These are phyloP conservation scores for Phialemonium atrogriseum DNA, from an alignment of 2,329 filamentous ascomycete genomes.

Conservation along the genomic window DNA sequence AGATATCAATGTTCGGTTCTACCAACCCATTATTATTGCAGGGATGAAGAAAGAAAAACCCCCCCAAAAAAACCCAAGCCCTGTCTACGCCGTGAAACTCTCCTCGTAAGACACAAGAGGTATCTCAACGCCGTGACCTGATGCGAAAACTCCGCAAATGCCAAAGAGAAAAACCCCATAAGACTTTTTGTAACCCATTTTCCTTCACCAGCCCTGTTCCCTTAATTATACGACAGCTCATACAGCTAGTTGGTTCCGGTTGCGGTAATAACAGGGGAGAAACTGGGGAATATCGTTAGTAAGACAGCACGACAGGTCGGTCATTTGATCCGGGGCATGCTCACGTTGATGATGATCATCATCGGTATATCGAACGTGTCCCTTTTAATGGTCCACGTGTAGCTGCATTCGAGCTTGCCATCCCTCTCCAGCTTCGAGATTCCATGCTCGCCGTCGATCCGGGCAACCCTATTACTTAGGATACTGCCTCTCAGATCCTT, in stretches of 20 bases:
- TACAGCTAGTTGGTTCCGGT: conserved; percentile 50
- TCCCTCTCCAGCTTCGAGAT: conserved; percentile 78
- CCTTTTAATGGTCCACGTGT: conserved; percentile 93
- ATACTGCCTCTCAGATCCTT: conserved; percentile 35
- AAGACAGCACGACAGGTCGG: conserved; percentile 7
- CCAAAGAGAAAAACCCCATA: conserved; percentile 1
- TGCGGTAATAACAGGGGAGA: conserved; percentile 50
- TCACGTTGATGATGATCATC: conserved; percentile 96
- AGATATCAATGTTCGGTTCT: too few species aligned
- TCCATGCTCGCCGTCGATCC: conserved; percentile 64
- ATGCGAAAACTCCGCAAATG: too few species aligned
- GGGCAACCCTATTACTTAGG: conserved; percentile 50
- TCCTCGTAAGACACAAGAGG: neutral
- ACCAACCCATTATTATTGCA: too few species aligned
- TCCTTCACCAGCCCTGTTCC: neutral
- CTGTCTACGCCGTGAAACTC: too few species aligned
- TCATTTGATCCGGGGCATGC: conserved; percentile 27
- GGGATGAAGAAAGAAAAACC: too few species aligned
- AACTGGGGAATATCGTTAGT: conserved; percentile 31
- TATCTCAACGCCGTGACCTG: too few species aligned
- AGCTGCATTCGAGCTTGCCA: conserved; percentile 88
- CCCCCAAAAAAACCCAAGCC: too few species aligned
- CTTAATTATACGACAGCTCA: conserved; percentile 18
- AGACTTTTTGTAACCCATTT: too few species aligned
- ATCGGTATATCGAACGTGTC: conserved; percentile 98